These are phyloP conservation scores for Cladorrhinum sp. DNA, from an alignment of 2,329 filamentous ascomycete species.

Conservation along the genomic window DNA sequence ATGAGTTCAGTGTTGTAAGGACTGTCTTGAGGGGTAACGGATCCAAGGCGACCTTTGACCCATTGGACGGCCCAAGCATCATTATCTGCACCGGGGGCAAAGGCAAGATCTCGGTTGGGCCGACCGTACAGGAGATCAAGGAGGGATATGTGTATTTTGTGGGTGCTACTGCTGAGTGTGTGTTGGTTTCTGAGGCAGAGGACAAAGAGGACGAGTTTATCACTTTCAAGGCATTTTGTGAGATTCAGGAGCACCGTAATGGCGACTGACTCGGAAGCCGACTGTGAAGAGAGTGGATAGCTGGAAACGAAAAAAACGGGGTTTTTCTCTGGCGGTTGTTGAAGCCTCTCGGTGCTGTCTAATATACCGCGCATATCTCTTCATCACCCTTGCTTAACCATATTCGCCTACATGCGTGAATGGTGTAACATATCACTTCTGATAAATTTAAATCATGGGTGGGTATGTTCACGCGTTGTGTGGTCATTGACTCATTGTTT, in stretches of 20 bases:
- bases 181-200: slow-evolving; percentile 65
- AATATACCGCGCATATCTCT: too few relatives aligned
- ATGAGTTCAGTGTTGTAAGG: slow-evolving; percentile 89
- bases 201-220: slow-evolving; percentile 66
- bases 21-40: slow-evolving; percentile 68
- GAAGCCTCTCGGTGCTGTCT: too few relatives aligned
- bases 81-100: slow-evolving; percentile 83
- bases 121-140: slow-evolving; percentile 71
- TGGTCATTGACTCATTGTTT: too few relatives aligned
- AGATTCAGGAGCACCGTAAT: slow-evolving; percentile 58
- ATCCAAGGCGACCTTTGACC: slow-evolving; percentile 84
- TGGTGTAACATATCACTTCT: too few relatives aligned
- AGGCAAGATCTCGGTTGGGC: slow-evolving; percentile 81
- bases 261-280: slow-evolving; percentile 30
- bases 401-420: too few relatives aligned
- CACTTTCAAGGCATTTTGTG: slow-evolving; percentile 92
- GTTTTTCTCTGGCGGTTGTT: too few relatives aligned
- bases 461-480: too few relatives aligned
- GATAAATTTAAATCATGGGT: too few relatives aligned
- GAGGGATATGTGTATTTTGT: slow-evolving; percentile 79
- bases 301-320: too few relatives aligned
- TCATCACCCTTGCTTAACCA: too few relatives aligned
- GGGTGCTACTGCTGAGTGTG: slow-evolving; percentile 79
- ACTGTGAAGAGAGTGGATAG: not conserved
- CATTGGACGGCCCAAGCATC: slow-evolving; percentile 84